These are phyloP conservation scores for Sclerotinia spermophila DNA, from an alignment of 2,329 filamentous ascomycete species.

Conservation along the genomic window DNA sequence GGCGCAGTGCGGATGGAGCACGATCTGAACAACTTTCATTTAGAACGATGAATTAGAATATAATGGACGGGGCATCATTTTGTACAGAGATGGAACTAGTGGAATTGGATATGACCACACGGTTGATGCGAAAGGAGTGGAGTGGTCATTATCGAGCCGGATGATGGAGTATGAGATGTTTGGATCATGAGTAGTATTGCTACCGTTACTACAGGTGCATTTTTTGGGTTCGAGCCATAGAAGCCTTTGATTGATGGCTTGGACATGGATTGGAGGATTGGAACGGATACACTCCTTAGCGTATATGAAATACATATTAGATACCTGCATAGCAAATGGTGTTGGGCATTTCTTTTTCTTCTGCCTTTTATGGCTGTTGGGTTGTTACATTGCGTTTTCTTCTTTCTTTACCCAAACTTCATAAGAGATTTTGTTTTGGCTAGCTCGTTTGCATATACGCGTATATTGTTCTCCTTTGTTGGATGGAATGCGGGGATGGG, in stretches of 20 bases:
- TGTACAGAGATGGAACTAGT: background rate
- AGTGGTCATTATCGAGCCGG: background rate
- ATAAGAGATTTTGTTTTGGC: background rate
- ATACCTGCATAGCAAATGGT: slow-evolving; percentile 13
- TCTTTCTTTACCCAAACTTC: background rate
- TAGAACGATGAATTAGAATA: background rate
- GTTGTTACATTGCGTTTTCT: background rate
- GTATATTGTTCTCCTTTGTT: background rate
- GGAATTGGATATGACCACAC: background rate
- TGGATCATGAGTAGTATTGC: background rate
- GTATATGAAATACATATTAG: slow-evolving; percentile 14
- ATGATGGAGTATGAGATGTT: background rate
- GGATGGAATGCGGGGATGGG: no score
- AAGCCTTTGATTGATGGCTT: background rate
- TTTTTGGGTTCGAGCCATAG: background rate
- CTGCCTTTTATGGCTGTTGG: background rate
- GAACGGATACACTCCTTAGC: slow-evolving; percentile 4
- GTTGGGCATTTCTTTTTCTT: background rate
- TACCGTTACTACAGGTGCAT: background rate
- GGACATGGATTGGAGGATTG: background rate
- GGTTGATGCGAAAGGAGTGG: background rate
- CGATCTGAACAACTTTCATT: background rate
- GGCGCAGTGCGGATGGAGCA: background rate
- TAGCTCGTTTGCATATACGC: background rate
- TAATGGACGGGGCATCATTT: background rate